Base-by-base conservation (phyloP, 2,329 filamentous ascomycete species). In the Xylaria hypoxylon region DNA sequence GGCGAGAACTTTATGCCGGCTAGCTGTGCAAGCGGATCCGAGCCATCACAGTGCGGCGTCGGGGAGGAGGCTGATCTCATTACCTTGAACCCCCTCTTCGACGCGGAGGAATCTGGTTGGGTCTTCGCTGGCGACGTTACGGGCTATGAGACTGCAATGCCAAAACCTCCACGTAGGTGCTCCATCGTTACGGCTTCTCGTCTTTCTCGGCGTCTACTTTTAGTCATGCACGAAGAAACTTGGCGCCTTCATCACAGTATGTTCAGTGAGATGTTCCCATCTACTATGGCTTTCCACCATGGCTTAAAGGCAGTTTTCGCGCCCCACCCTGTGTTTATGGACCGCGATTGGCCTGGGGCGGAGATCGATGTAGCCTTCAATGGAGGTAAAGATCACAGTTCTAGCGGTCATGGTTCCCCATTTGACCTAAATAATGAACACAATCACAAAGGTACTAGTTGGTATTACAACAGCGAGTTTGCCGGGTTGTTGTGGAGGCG, bases 381-480 rank as follows among this genome's bases (percentile, higher is more conserved):
- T 75, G 89, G 87, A 31, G 90, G 91, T 26, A 82, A 86, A n/a
- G 87, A 90, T 71, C 88, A 89, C 68, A 89, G 86, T 1, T 85
- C 89, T 0, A 87, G 89, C 7, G 87, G 90, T 1, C 81, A 83
- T 33, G 89, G 90, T 40, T 90, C 88, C 44, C 85, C 92, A 6
- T 93, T 91, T 71, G 88, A 90, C 63, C 74, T 85, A 22, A 85
- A 87, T 70, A 89, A 93, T 59, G 93, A 96, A 79, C 92, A 93
- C 77, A 94, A 94, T 78, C 93, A 95, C 81, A 87, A 88, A 72
- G 92, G 93, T 15, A 90, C 90, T 48, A 93, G 86, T 50, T 97
- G 92, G 92, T 96, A 95, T 79, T 96, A 93, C 79, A 91, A 93
- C 72, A 89, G 89, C 24, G 86, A 89, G 56, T 96, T 96, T 74